Conservation (phyloP, 371 early-diverging fungal species). For the Phascolomyces articulosus region DNA sequence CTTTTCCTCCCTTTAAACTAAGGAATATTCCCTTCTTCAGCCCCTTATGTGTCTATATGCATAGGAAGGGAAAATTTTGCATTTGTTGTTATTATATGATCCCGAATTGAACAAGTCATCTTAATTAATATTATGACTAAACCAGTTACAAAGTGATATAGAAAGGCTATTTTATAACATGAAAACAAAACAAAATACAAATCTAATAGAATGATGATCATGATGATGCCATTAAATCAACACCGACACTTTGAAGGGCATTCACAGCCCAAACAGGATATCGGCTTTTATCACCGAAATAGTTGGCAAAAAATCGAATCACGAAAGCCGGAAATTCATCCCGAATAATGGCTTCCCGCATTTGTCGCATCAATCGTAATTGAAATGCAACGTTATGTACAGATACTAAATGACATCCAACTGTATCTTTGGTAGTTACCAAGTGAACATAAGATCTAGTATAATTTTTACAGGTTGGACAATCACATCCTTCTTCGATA, state of each 20-base stretch:
- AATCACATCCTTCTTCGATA: slow-evolving; percentile 86
- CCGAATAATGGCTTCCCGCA: slow-evolving; percentile 76
- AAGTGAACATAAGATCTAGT: slow-evolving; percentile 81
- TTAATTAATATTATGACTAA: too few species aligned
- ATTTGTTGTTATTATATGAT: too few species aligned
- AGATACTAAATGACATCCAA: slow-evolving; percentile 90
- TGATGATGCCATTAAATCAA: slow-evolving; percentile 54
- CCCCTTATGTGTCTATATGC: too few species aligned
- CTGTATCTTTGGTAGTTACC: slow-evolving; percentile 78
- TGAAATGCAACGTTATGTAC: slow-evolving; percentile 94
- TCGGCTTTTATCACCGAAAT: slow-evolving; percentile 64
- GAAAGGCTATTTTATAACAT: too few species aligned
- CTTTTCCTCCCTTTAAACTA: background rate
- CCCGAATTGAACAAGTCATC: too few species aligned
- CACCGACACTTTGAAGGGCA: slow-evolving; percentile 78
- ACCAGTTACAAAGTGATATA: too few species aligned
- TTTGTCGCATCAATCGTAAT: slow-evolving; percentile 83
- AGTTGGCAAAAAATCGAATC: slow-evolving; percentile 71
- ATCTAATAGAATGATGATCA: background rate
- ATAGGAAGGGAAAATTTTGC: too few species aligned
- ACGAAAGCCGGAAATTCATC: slow-evolving; percentile 85
- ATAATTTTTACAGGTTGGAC: slow-evolving; percentile 85
- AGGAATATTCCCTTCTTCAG: too few species aligned
- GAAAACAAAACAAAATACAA: too few species aligned
- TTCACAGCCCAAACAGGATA: slow-evolving; percentile 90